Conservation (phyloP, 768 basidiomycete genomes). For the Neoboletus magnificus region DNA sequence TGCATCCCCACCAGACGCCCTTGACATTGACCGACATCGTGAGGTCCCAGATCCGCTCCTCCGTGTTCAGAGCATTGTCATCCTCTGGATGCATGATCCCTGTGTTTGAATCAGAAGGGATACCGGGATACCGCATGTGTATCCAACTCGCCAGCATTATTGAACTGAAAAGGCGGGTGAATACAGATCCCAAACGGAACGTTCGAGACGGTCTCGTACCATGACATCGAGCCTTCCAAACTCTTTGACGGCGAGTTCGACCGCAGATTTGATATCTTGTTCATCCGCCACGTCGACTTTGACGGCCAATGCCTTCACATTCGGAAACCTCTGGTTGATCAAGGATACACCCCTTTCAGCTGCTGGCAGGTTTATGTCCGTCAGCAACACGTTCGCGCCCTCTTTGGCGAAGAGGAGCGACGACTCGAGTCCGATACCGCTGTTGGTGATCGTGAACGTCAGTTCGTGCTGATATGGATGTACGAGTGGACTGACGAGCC, state of each 20-base stretch:
- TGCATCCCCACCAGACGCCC: conserved; percentile 99
- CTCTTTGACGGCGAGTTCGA: conserved; percentile 73
- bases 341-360: conserved; percentile 64
- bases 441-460: conserved; percentile 32
- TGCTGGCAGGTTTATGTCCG: conserved; percentile 79
- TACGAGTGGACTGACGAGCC: conserved; percentile 61
- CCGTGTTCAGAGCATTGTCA: conserved; percentile 93
- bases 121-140: not conserved
- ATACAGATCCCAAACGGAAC: not conserved
- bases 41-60: conserved; percentile 94
- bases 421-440: conserved; percentile 95
- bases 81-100: conserved; percentile 99
- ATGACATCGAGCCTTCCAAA: conserved; percentile 96
- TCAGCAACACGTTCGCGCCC: conserved; percentile 86
- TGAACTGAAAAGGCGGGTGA: conserved; percentile 57
- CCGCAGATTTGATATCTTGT: conserved; percentile 74
- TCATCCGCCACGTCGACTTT: conserved; percentile 91
- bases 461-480: not conserved
- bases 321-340: conserved; percentile 64
- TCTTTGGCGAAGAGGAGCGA: conserved; percentile 94
- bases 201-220: conserved; percentile 44
- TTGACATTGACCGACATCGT: conserved; percentile 95
- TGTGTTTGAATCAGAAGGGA: conserved; percentile 21
- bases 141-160: conserved; percentile 70
- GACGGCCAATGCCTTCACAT: conserved; percentile 62